These are phyloP conservation scores for Miscanthus lutarioriparius DNA, from an alignment of 176 grass and related monocot genomes.

Conservation along the genomic window DNA sequence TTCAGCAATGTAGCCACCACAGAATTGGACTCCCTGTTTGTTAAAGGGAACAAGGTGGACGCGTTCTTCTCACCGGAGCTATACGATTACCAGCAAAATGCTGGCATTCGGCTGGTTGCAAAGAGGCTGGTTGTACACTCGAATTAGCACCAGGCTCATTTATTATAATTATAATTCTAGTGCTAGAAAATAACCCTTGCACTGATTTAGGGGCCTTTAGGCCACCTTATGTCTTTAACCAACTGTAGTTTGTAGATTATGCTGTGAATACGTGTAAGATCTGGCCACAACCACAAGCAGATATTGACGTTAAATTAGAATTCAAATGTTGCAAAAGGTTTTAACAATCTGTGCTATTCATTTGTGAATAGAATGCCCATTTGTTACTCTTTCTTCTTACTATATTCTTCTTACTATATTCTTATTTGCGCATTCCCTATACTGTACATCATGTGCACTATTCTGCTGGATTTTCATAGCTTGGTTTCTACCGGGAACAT, in stretches of 20 bases:
- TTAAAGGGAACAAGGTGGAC: slow-evolving; percentile 57
- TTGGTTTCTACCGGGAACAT: background rate
- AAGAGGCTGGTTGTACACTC: slow-evolving; percentile 68
- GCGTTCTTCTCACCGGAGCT: slow-evolving; percentile 62
- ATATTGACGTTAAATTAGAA: slow-evolving; percentile 35
- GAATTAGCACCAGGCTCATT: slow-evolving; percentile 31
- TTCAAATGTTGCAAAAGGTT: background rate
- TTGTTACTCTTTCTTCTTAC: background rate
- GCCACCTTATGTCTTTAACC: background rate
- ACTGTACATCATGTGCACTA: background rate
- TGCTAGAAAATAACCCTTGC: slow-evolving; percentile 39
- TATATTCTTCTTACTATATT: too few species aligned
- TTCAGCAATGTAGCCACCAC: slow-evolving; percentile 62
- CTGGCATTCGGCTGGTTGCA: slow-evolving; percentile 70
- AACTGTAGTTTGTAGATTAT: slow-evolving; percentile 8
- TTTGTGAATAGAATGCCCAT: slow-evolving; percentile 21
- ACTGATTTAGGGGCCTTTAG: background rate
- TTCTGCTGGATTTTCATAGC: background rate
- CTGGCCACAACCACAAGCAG: slow-evolving; percentile 22
- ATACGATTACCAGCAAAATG: slow-evolving; percentile 84
- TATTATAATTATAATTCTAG: slow-evolving; percentile 24
- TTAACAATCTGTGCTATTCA: background rate
- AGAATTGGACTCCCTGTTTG: slow-evolving; percentile 60
- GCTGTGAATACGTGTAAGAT: slow-evolving; percentile 34
- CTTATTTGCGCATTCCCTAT: background rate